phyloP scores from a whole-genome alignment of 805 yeast genomes.

The Saccharomycopsis sp. region DNA sequence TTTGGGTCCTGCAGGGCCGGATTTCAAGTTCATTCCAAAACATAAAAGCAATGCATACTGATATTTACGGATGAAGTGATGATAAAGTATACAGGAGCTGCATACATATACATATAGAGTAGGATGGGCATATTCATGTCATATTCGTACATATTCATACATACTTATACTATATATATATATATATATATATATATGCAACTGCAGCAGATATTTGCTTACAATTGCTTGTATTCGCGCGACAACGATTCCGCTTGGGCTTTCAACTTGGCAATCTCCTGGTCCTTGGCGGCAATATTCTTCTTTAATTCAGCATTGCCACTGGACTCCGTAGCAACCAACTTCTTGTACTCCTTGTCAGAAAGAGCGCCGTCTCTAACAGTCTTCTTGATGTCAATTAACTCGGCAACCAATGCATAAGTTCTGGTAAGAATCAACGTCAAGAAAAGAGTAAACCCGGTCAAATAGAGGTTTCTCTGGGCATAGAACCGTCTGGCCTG shows the following conservation, averaged over 20 bases:
- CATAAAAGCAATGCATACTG: constrained; percentile 87
- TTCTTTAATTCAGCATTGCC: constrained; percentile 39
- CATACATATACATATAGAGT: neutral
- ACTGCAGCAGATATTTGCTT: neutral
- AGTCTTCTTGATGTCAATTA: constrained; percentile 51
- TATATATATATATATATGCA: neutral
- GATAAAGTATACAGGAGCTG: neutral
- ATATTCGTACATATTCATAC: too few species aligned
- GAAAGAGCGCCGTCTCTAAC: constrained; percentile 31
- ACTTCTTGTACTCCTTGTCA: constrained; percentile 21
- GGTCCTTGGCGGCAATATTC: constrained; percentile 52
- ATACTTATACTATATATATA: neutral
- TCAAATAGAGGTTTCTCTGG: constrained; percentile 91
- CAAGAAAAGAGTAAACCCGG: constrained; percentile 91
- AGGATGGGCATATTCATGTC: too few species aligned
- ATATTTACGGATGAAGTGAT: too few species aligned
- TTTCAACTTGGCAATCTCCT: constrained; percentile 60
- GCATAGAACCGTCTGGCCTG: constrained; percentile 91
- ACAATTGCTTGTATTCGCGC: constrained; percentile 51
- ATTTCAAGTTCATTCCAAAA: constrained; percentile 80
- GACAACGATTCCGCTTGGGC: constrained; percentile 64
- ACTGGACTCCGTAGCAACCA: constrained; percentile 27
- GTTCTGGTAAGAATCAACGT: constrained; percentile 83
- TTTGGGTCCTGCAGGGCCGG: constrained; percentile 74
- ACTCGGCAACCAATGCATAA: constrained; percentile 68